phyloP scores from a whole-genome alignment of 495 filamentous ascomycete genomes.

The Penicillium canariense region DNA sequence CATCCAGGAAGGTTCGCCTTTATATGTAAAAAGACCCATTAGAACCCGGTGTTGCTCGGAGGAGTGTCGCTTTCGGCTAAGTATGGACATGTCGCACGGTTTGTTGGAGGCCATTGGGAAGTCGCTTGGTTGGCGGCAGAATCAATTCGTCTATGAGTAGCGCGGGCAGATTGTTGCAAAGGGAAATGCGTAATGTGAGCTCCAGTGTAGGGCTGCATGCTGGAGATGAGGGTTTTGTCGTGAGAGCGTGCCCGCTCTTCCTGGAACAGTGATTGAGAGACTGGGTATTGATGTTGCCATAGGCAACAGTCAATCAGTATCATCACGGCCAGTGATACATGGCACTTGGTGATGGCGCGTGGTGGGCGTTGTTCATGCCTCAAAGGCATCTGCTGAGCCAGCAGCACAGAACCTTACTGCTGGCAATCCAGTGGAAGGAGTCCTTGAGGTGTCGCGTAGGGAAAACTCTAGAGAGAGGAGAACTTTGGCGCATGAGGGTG shows the following conservation, averaged over 20 bases:
- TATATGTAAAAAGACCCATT: neutral
- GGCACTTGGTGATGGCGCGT: neutral
- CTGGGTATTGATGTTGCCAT: neutral
- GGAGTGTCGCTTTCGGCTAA: conserved; percentile 6
- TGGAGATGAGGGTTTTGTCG: neutral
- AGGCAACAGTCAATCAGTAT: neutral
- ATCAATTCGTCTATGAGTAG: neutral
- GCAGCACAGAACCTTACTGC: conserved; percentile 7
- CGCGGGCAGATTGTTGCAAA: conserved; percentile 1
- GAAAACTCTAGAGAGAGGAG: neutral
- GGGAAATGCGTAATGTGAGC: neutral
- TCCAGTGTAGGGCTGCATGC: neutral
- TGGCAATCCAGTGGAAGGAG: neutral
- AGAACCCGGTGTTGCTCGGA: neutral
- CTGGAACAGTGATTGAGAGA: neutral
- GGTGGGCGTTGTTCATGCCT: neutral
- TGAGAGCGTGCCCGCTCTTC: conserved; percentile 1
- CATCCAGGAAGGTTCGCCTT: neutral
- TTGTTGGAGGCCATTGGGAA: neutral
- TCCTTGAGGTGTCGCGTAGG: conserved; percentile 19
- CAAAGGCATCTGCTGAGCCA: neutral
- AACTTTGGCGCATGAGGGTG: conserved; percentile 11
- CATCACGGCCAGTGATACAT: neutral
- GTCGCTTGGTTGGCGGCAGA: neutral
- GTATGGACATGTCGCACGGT: neutral